A percentile compares a stretch with the other conserved stretches of the same genome.
Conservation (phyloP, 495 filamentous ascomycete genomes). For the Copromyces sp. region DNA sequence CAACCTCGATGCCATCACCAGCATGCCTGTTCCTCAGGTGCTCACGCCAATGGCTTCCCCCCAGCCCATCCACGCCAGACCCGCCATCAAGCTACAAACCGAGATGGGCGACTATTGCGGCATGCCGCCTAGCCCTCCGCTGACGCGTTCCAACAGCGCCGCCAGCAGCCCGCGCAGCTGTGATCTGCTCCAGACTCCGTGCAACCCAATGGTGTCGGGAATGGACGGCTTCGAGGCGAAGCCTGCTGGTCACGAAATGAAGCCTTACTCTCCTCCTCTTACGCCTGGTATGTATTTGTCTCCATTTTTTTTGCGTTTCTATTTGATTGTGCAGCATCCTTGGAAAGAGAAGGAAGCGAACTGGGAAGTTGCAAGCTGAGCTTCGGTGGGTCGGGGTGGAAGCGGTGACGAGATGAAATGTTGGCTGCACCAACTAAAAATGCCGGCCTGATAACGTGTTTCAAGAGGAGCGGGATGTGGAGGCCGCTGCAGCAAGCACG, state of each 20-base stretch:
- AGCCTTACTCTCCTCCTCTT: slow-evolving; percentile 70
- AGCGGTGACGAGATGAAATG: not conserved
- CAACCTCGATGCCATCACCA: slow-evolving; percentile 11
- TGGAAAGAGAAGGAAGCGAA: not conserved
- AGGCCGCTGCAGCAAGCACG: not conserved
- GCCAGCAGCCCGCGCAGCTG: slow-evolving; percentile 80
- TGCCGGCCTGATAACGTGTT: not conserved
- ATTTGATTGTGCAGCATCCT: slow-evolving; percentile 1
- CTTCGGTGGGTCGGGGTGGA: not conserved
- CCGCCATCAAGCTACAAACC: slow-evolving; percentile 69
- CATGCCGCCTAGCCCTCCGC: slow-evolving; percentile 76
- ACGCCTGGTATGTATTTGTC: slow-evolving; percentile 72
- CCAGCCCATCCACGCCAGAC: slow-evolving; percentile 59
- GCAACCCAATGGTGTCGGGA: slow-evolving; percentile 68
- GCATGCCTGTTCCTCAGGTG: slow-evolving; percentile 40
- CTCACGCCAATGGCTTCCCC: slow-evolving; percentile 74
- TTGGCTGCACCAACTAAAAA: not conserved
- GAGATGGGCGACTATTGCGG: slow-evolving; percentile 57
- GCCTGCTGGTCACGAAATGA: slow-evolving; percentile 59
- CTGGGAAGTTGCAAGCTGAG: not conserved
- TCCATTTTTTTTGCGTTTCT: slow-evolving; percentile 11
- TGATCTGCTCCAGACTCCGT: slow-evolving; percentile 69
- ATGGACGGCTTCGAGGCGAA: slow-evolving; percentile 71
- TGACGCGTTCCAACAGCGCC: slow-evolving; percentile 72
- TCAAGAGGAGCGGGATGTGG: not conserved